phyloP scores from a whole-genome alignment of 2,329 filamentous ascomycete species.

The Aspergillus eucalypticola region DNA sequence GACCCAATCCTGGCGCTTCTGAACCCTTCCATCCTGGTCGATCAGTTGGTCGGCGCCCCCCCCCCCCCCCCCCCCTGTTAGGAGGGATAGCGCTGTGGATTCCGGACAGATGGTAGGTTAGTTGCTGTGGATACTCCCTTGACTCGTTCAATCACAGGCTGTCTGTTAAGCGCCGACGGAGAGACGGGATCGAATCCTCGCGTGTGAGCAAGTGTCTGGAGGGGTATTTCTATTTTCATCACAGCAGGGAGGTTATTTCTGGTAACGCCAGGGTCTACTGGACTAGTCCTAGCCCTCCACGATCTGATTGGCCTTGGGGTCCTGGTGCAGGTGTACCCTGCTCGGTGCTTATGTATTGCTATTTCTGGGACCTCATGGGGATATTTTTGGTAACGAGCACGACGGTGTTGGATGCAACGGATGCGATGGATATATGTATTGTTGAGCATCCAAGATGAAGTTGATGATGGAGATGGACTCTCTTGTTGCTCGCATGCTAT shows the following conservation, averaged over 20 bases:
- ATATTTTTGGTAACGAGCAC: conserved; percentile 5
- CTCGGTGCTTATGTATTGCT: not conserved
- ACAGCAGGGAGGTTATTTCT: conserved; percentile 7
- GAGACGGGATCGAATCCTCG: not conserved
- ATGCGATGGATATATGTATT: conserved; percentile 3
- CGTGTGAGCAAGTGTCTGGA: not conserved
- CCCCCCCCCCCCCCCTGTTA: no score
- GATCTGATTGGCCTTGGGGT: not conserved
- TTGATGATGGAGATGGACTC: not conserved
- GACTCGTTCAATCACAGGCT: not conserved
- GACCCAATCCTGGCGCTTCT: not conserved
- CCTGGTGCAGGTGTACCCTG: not conserved
- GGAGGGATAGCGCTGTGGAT: not conserved
- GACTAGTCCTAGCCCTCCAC: not conserved
- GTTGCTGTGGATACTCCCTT: no score
- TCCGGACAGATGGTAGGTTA: not conserved
- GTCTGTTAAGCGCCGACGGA: not conserved
- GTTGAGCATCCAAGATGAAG: not conserved
- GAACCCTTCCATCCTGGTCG: conserved; percentile 4
- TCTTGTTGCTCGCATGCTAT: no score
- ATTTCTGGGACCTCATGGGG: not conserved
- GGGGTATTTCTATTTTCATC: conserved; percentile 7
- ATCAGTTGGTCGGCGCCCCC: not conserved
- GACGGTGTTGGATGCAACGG: not conserved
- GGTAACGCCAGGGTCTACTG: not conserved